Base-by-base conservation (phyloP, 345 rosid genomes). In the Luvunga scandens region DNA sequence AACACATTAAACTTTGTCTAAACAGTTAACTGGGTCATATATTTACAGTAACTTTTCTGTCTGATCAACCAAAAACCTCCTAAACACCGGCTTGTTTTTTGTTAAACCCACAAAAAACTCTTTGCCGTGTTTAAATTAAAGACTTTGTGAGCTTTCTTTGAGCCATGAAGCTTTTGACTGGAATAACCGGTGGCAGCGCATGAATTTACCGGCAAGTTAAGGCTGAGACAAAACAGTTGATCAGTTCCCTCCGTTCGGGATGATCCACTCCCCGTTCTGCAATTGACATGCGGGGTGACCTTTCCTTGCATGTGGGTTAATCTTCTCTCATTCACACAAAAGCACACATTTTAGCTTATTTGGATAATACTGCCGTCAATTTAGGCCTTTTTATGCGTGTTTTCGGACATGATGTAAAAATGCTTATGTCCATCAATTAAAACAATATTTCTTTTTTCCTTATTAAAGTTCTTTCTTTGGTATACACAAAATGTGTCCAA, bases 161-260 rank as follows among this genome's bases (percentile, higher is more conserved):
- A 39, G 27, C 39, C 55, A 14, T 38, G 59, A 36, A 38, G 72
- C 68, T 25, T 55, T 34, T 42, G 57, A 73, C 77, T 28, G 68
- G 77, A 73, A 21, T 21, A 59, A 66, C 81, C 77, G 81, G 77
- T 81, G 59, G 27, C 69, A 25, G 12, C n/a, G 34, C 30, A 22
- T 30, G 53, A 25, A 63, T 59, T 79, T 53, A 81, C 81, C 74
- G 83, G 81, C 33, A 56, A 64, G 61, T 31, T 81, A 57, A 72
- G 76, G 77, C 69, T 24, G 50, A 39, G 66, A 30, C 62, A 69
- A 59, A 73, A 70, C 30, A 13, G 48, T 72, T 63, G 77, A 81
- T 77, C 81, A 73, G 77, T 81, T 84, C 87, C 78, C 74, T 79
- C 73, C 84, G 69, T 50, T 53, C 48, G 67, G 76, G 80, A 71